Base-by-base conservation (phyloP, 257 asterid genomes). In the Anisodus acutangulus region DNA sequence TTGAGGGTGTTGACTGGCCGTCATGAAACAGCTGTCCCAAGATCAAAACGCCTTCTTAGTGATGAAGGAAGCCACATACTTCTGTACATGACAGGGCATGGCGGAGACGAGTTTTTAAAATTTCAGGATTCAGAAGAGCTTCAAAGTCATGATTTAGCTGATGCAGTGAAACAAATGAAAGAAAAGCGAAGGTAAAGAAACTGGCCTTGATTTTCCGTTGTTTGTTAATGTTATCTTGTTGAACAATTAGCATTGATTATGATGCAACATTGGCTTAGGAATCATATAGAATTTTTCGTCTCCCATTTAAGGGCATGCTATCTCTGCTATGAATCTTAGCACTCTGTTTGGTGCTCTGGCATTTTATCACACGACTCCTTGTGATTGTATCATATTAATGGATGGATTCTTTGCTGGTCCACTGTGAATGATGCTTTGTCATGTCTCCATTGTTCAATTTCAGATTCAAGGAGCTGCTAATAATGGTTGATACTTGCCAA, bases 401-500 rank as follows among this genome's bases (percentile, higher is more conserved):
- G 66, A 57, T 58, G 55, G 83, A n/a, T 54, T 53, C 60, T 83
- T 39, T 84, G 43, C 45, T 7, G 47, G 62, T 53, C 84, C 72
- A 85, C 16, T 22, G 64, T 53, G 26, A 58, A 71, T 87, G 45
- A 70, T 85, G 72, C 68, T 71, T 72, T 84, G 1, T 49, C 58
- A 26, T 31, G 59, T 84, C 80, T 85, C 81, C 67, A 82, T 86
- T 82, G 59, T 83, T 87, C 58, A 37, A 81, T 85, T 88, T 79
- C 92, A 95, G 98, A 91, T 97, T 97, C 86, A 95, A 97, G 94
- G 99, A 95, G 92, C 92, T 97, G 90, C 86, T 97, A 88, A 97
- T 97, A 82, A 95, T 97, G 99, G 98, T 95, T 68, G 99, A 97
- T 87, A 97, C 99, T 85, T 95, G 99, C 90, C 99, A 95, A 90